Conservation (phyloP, 140 eudicot genomes). For the Cichorium intybus region DNA sequence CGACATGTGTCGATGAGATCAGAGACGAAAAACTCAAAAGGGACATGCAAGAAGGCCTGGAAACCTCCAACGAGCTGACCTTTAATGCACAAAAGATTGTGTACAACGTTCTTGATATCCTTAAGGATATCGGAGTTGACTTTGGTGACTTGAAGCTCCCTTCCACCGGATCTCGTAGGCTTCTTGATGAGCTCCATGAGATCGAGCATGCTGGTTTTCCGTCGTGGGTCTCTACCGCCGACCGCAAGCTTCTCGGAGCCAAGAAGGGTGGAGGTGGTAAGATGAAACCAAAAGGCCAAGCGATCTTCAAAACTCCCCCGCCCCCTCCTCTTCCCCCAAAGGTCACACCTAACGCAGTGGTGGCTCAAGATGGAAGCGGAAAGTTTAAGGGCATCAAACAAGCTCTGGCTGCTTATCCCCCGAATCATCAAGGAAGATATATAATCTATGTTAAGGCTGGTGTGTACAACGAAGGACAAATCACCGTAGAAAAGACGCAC, state of each 20-base stretch:
- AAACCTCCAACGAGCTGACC: conserved; percentile 65
- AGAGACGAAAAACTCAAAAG: conserved; percentile 37
- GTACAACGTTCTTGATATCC: conserved; percentile 35
- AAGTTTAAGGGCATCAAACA: conserved; percentile 47
- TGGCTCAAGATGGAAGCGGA: conserved; percentile 74
- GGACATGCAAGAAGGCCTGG: conserved; percentile 41
- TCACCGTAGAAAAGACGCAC: conserved; percentile 30
- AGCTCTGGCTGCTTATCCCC: conserved; percentile 55
- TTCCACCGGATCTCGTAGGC: conserved; percentile 34
- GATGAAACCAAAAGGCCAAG: conserved; percentile 23
- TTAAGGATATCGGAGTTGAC: conserved; percentile 39
- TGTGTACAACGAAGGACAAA: conserved; percentile 44
- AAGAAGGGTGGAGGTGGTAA: conserved; percentile 15
- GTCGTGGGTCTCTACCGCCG: conserved; percentile 52
- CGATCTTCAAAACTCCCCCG: conserved; percentile 33
- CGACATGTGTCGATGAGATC: conserved; percentile 53
- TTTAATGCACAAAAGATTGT: conserved; percentile 60
- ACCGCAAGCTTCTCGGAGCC: conserved; percentile 59
- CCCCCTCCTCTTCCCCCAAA: conserved; percentile 39
- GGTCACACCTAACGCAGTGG: conserved; percentile 45
- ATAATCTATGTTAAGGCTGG: conserved; percentile 58
- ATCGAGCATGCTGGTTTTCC: conserved; percentile 53
- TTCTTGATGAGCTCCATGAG: conserved; percentile 32
- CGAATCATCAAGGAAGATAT: conserved; percentile 43
- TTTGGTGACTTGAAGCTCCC: conserved; percentile 21